Evolutionary conservation across 2,329 filamentous ascomycete species (phyloP).

Genomic region (Pseudogymnoascus sp.): DNA sequence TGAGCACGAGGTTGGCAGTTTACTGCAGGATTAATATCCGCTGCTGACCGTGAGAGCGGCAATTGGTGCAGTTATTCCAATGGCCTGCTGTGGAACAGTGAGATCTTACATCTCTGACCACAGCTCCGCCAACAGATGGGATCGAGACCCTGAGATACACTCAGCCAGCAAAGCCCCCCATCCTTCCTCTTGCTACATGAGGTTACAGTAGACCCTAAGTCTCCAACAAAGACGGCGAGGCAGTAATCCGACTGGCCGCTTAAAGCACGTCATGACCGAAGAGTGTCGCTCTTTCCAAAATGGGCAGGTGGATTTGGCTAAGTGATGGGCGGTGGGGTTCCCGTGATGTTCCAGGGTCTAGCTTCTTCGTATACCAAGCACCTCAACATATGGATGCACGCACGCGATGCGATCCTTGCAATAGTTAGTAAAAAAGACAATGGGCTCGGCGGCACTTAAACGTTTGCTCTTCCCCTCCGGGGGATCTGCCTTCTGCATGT

Average conservation of each 20-base stretch:
- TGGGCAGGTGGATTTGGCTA: neutral
- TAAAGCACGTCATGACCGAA: slow-evolving; percentile 1
- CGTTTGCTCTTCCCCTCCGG: neutral
- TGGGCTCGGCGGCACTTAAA: neutral
- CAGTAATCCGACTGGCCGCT: neutral
- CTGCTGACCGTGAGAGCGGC: neutral
- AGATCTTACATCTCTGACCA: neutral
- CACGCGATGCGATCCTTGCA: neutral
- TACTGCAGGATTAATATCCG: neutral
- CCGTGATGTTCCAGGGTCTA: neutral
- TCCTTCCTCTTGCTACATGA: neutral
- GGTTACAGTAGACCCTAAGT: neutral
- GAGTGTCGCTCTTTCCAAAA: neutral
- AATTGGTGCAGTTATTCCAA: neutral
- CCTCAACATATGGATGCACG: neutral
- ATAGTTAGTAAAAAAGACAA: neutral
- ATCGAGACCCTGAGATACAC: neutral
- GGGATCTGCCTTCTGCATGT: neutral
- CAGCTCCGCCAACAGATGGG: neutral
- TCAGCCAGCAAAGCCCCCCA: neutral
- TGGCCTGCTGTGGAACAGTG: neutral
- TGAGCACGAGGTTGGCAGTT: neutral
- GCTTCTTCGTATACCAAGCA: neutral
- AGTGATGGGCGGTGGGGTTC: slow-evolving; percentile 1
- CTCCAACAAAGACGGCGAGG: neutral